phyloP scores from a whole-genome alignment of 345 rosid species.

The Ailanthus altissimus region DNA sequence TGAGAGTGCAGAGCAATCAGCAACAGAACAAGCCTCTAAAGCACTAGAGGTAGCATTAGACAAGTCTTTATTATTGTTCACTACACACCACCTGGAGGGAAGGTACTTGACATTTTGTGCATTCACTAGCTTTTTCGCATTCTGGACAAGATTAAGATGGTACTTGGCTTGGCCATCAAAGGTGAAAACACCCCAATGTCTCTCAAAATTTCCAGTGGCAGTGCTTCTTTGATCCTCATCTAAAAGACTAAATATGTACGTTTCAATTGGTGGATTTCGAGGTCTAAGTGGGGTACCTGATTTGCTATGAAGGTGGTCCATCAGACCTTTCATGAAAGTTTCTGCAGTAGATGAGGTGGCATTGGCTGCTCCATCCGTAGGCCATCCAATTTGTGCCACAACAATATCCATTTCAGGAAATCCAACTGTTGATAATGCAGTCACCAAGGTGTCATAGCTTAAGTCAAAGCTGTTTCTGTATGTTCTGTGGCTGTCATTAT shows the following conservation, averaged over 20 bases:
- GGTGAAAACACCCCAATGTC: conserved; percentile 92
- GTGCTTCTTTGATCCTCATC: conserved; percentile 72
- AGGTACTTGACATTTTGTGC: conserved; percentile 77
- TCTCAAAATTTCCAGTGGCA: conserved; percentile 68
- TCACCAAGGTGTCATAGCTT: conserved; percentile 60
- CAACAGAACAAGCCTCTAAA: conserved; percentile 59
- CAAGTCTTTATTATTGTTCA: conserved; percentile 67
- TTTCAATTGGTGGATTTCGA: conserved; percentile 54
- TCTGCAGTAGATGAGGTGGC: conserved; percentile 61
- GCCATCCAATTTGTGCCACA: conserved; percentile 87
- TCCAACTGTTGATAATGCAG: conserved; percentile 64
- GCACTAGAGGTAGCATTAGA: conserved; percentile 67
- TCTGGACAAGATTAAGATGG: conserved; percentile 55
- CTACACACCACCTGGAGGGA: conserved; percentile 83
- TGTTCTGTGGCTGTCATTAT: conserved; percentile 50
- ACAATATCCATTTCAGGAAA: conserved; percentile 63
- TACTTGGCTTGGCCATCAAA: conserved; percentile 96
- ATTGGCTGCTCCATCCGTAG: conserved; percentile 84
- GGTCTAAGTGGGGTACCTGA: conserved; percentile 62
- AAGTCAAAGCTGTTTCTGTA: conserved; percentile 83
- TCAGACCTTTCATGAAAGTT: conserved; percentile 62
- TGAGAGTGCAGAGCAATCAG: conserved; percentile 72
- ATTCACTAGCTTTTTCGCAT: conserved; percentile 52
- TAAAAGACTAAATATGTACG: conserved; percentile 67
- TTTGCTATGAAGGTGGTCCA: conserved; percentile 62